These are phyloP conservation scores for Plectranthus barbatus DNA, from an alignment of 257 asterid species.

Conservation along the genomic window DNA sequence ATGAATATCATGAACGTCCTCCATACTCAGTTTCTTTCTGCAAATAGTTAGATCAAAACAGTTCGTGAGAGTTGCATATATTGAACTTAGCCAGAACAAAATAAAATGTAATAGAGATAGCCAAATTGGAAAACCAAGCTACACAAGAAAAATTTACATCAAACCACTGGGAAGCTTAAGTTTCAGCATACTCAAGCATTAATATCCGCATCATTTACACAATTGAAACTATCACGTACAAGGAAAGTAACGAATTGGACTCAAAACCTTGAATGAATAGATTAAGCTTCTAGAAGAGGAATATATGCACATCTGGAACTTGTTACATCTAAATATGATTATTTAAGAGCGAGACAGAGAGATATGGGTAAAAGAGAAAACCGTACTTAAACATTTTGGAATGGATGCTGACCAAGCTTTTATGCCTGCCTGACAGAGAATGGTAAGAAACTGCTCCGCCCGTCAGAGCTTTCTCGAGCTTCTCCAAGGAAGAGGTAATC, in stretches of 20 bases:
- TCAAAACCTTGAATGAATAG: neutral
- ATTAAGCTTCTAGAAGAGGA: neutral
- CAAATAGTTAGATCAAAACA: conserved; percentile 2
- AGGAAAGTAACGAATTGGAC: neutral
- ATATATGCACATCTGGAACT: neutral
- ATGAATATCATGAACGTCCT: conserved; percentile 79
- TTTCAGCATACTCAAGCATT: too few relatives aligned
- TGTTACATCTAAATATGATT: neutral
- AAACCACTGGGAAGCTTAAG: too few relatives aligned
- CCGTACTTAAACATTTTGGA: conserved; percentile 73
- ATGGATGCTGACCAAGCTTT: conserved; percentile 70
- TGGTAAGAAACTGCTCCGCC: conserved; percentile 40
- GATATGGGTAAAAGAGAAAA: neutral
- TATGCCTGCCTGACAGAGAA: conserved; percentile 64
- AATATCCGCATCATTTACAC: neutral
- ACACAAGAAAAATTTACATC: too few relatives aligned
- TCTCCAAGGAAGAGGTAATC: conserved; percentile 50
- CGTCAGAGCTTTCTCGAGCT: conserved; percentile 52
- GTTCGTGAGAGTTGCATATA: conserved; percentile 7
- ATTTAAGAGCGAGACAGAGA: too few relatives aligned
- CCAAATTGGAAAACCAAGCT: neutral
- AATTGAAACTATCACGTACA: neutral
- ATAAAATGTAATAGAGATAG: neutral
- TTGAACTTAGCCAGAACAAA: neutral
- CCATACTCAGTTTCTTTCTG: conserved; percentile 80